Evolutionary conservation across 345 rosid species (phyloP), one percentile per base, ranked within the genome.

Genomic region (Noccaea caerulescens): DNA sequence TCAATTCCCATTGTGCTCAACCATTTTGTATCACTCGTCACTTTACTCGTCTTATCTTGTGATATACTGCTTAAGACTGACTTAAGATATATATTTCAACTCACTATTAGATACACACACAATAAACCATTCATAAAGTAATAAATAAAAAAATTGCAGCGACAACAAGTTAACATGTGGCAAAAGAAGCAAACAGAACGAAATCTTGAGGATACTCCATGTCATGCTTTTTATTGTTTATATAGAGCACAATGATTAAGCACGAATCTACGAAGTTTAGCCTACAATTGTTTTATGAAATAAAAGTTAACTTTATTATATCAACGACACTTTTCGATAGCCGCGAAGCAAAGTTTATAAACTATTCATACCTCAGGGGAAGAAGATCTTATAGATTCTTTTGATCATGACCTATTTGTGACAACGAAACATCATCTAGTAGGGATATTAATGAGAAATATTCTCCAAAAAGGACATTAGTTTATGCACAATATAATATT

Each of bases 151-250:
- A 10, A 16, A 39, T 6, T 13, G 36, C 23, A 55, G 54, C 65
- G 66, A 76, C 75, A 76, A 51, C 23, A 76, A 63, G 66, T 69
- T 76, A 46, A 69, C 71, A 76, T 69, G 79, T 76, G 79, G 79
- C 75, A 46, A 76, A 69, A 64, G 79, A 69, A 55, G 70, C 79
- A 76, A 54, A 69, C 79, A 63, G 16, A 55, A 56, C 16, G 16
- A 69, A 69, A 69, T 76, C 79, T 76, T 27, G 59, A 69, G 75
- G 79, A 69, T 76, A 69, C 56, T 69, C 70, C 71, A 76, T 76
- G 79, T 76, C 62, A 69, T 46, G 51, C 72, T 73, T 73, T 63
- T 34, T 55, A 49, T 65, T 66, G 61, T 66, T 57, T 74, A 58
- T 60, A 43, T 36, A 58, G 60, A 66, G 75, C 75, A 69, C 16